Percentiles rank a stretch among this genome's conserved stretches.
Evolutionary conservation across 163 green algal genomes (phyloP).

Genomic region (Coccomyxa subellipsoidea): DNA sequence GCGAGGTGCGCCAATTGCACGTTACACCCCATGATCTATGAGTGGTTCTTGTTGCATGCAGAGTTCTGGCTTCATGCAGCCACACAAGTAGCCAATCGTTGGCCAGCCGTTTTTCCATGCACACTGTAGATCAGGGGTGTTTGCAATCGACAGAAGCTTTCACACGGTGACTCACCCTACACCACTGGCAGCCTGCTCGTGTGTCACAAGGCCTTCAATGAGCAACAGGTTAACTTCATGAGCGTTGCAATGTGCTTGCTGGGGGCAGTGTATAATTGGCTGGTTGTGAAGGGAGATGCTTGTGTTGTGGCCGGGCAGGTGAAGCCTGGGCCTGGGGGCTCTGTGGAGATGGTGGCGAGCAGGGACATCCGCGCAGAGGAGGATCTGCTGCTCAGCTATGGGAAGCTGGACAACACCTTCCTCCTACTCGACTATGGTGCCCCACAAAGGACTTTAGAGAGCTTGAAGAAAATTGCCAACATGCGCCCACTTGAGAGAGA

Average conservation of each 20-base stretch:
- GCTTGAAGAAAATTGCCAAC: too few species aligned
- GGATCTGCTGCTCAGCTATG: slow-evolving; percentile 22
- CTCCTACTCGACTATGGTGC: slow-evolving; percentile 80
- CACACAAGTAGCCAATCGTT: too few species aligned
- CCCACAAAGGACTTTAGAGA: too few species aligned
- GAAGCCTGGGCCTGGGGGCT: slow-evolving; percentile 26
- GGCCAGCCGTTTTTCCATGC: too few species aligned
- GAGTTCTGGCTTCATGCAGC: too few species aligned
- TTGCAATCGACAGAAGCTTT: not conserved
- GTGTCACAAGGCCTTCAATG: too few species aligned
- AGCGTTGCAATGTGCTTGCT: not conserved
- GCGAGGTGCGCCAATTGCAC: slow-evolving; percentile 40
- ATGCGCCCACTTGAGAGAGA: not conserved
- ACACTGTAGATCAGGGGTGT: not conserved
- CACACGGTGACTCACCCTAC: too few species aligned
- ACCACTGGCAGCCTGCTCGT: too few species aligned
- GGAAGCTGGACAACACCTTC: slow-evolving; percentile 75
- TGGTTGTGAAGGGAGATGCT: not conserved
- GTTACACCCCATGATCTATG: not conserved
- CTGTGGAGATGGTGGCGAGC: slow-evolving; percentile 49
- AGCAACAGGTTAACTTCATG: too few species aligned
- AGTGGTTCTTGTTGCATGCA: not conserved
- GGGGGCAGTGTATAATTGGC: not conserved
- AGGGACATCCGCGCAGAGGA: slow-evolving; percentile 23
- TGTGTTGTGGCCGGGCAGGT: slow-evolving; percentile 36